Conservation (phyloP, 2,329 filamentous ascomycete genomes). For the Diaporthe velutina region DNA sequence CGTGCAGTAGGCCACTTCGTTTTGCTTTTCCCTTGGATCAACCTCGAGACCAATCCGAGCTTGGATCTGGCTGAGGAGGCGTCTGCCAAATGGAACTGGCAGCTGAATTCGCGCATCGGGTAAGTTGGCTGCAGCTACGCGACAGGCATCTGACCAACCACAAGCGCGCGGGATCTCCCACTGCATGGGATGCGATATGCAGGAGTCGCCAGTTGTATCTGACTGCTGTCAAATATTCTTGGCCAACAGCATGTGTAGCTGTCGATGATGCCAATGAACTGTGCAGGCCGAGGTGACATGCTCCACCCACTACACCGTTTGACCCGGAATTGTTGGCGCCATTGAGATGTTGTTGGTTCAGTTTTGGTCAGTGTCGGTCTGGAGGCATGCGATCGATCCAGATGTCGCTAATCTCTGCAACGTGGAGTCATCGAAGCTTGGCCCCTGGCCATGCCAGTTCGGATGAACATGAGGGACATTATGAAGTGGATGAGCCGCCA, state of each 20-base stretch:
- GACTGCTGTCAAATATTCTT: constrained; percentile 15
- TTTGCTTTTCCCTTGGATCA: constrained; percentile 8
- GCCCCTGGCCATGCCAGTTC: neutral
- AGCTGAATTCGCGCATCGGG: constrained; percentile 6
- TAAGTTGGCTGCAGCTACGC: constrained; percentile 27
- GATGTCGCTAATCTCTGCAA: constrained; percentile 15
- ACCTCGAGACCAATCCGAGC: neutral
- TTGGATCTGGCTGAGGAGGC: neutral
- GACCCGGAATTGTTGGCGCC: constrained; percentile 9
- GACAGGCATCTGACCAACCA: constrained; percentile 22
- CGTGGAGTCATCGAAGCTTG: neutral
- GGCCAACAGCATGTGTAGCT: neutral
- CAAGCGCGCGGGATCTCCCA: neutral
- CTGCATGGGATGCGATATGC: constrained; percentile 10
- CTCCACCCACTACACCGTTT: constrained; percentile 1
- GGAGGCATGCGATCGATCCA: constrained; percentile 15
- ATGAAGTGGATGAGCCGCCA: neutral
- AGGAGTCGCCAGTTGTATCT: constrained; percentile 8
- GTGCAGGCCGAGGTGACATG: constrained; percentile 19
- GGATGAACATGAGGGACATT: neutral
- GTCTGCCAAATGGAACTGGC: constrained; percentile 14
- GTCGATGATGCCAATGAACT: neutral
- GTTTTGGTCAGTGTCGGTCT: neutral
- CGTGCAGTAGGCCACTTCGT: neutral
- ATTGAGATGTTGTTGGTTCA: neutral